Conservation (phyloP, 352 stramenopile genomes). For the Pythium folliculosum region DNA sequence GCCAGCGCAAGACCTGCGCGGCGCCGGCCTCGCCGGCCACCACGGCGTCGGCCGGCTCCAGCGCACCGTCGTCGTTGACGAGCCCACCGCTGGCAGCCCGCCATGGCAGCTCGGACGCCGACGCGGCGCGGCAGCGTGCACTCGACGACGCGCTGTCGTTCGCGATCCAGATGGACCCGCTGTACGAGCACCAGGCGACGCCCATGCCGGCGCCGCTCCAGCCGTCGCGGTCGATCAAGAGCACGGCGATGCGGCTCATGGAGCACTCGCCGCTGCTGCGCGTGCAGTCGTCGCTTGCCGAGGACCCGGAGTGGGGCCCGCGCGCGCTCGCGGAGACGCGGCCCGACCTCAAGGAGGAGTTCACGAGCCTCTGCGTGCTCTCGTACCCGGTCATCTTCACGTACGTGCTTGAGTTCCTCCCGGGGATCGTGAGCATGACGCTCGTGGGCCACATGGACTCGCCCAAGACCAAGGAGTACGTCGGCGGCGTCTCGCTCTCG, state of each 20-base stretch:
- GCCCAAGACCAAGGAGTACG: constrained; percentile 51
- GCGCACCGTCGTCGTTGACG: neutral
- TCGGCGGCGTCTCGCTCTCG: constrained; percentile 54
- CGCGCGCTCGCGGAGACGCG: constrained; percentile 20
- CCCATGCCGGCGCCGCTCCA: neutral
- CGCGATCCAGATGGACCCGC: constrained; percentile 18
- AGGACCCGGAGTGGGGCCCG: constrained; percentile 37
- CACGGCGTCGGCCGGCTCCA: neutral
- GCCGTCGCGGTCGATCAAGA: constrained; percentile 13
- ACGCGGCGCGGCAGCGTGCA: neutral
- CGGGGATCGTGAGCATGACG: constrained; percentile 51
- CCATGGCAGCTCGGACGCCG: neutral
- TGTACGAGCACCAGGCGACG: neutral
- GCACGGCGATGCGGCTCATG: constrained; percentile 31
- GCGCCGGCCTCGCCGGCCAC: neutral
- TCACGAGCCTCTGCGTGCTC: constrained; percentile 37
- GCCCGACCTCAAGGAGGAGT: constrained; percentile 35
- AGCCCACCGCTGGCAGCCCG: neutral
- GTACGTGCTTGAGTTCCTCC: constrained; percentile 53
- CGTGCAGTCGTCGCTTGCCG: constrained; percentile 26
- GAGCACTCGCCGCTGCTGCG: constrained; percentile 47
- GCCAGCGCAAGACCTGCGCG: constrained; percentile 23
- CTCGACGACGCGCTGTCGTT: constrained; percentile 2
- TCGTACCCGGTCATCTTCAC: constrained; percentile 27
- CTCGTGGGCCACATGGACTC: constrained; percentile 65